These are phyloP conservation scores for Penicillium subrubescens DNA, from an alignment of 495 filamentous ascomycete species.

Conservation along the genomic window DNA sequence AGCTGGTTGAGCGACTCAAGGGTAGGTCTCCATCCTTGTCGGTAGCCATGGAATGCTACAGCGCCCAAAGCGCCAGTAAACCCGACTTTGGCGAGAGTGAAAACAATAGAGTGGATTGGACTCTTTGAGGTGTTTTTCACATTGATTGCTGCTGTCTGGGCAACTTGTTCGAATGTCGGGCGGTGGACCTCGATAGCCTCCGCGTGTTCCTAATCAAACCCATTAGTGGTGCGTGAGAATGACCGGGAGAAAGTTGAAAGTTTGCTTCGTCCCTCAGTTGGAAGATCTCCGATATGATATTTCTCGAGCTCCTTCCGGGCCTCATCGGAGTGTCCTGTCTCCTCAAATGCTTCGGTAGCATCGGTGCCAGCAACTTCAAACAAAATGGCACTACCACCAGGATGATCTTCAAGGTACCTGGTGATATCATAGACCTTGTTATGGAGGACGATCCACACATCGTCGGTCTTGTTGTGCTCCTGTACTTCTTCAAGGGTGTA, in stretches of 20 bases:
- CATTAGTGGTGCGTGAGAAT: not conserved
- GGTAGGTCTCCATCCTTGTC: not conserved
- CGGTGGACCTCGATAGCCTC: not conserved
- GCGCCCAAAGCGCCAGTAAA: not conserved
- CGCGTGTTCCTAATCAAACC: constrained; percentile 7
- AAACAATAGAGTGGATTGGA: not conserved
- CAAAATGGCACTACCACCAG: constrained; percentile 52
- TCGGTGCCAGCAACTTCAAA: constrained; percentile 53
- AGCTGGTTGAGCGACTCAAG: not conserved
- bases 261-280: constrained; percentile 1
- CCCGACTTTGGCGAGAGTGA: not conserved
- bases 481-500: constrained; percentile 29
- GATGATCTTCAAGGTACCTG: constrained; percentile 54
- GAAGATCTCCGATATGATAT: constrained; percentile 28
- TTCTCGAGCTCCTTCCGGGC: constrained; percentile 28
- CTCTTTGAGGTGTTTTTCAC: not conserved
- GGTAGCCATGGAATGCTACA: not conserved
- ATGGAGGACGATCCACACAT: constrained; percentile 3
- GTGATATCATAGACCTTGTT: constrained; percentile 50
- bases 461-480: constrained; percentile 21
- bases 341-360: constrained; percentile 53
- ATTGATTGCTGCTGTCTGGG: not conserved
- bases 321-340: constrained; percentile 51
- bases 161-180: not conserved
- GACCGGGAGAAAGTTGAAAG: not conserved